Conservation (phyloP, 345 rosid species). For the Angophora floribunda region DNA sequence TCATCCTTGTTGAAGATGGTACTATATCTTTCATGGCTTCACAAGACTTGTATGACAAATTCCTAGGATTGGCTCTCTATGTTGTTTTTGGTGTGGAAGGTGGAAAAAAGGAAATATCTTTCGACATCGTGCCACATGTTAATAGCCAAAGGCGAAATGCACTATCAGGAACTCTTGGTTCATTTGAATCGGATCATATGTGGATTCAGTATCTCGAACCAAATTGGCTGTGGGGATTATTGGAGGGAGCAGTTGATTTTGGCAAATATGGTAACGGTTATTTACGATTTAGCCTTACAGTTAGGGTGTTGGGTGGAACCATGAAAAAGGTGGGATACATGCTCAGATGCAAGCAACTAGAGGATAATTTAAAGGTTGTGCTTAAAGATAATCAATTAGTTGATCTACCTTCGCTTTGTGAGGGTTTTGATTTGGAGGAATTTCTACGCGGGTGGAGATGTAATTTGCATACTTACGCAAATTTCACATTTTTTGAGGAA, state of each 20-base stretch:
- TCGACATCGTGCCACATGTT: neutral
- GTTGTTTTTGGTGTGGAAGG: too few species aligned
- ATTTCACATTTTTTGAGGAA: too few species aligned
- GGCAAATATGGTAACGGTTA: neutral
- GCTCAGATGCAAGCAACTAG: neutral
- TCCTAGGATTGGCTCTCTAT: too few species aligned
- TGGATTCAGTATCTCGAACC: neutral
- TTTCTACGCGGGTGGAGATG: too few species aligned
- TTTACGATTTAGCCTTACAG: neutral
- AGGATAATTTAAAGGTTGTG: neutral
- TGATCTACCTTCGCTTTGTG: too few species aligned
- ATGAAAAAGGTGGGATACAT: neutral
- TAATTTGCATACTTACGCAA: too few species aligned
- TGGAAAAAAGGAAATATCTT: too few species aligned
- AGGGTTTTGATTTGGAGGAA: too few species aligned
- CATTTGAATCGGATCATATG: neutral
- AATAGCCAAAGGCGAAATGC: neutral
- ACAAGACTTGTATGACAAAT: neutral
- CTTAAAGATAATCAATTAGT: too few species aligned
- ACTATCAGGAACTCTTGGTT: neutral
- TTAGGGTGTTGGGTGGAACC: too few species aligned
- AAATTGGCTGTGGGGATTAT: neutral
- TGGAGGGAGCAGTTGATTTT: rapidly evolving
- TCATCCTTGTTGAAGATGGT: neutral
- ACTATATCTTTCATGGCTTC: neutral